phyloP scores from a whole-genome alignment of 352 stramenopile species.

The Phytophthora hibernalis region DNA sequence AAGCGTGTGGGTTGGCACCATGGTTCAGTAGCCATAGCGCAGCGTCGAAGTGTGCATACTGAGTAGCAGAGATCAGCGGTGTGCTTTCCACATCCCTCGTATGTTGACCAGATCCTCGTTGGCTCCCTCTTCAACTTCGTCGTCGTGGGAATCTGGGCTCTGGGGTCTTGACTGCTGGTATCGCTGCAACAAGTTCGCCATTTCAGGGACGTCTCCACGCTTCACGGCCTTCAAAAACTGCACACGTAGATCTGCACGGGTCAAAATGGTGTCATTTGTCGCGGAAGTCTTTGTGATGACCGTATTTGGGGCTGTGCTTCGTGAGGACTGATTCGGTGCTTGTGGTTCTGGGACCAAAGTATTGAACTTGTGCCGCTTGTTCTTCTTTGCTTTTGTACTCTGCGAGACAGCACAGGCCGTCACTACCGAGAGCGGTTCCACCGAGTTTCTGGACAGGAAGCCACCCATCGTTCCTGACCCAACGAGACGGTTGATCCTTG shows the following conservation, averaged over 20 bases:
- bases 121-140: slow-evolving; percentile 26
- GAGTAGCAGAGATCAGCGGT: slow-evolving; percentile 75
- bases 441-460: slow-evolving; percentile 55
- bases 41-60: slow-evolving; percentile 64
- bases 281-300: slow-evolving; percentile 1
- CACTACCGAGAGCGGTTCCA: slow-evolving; percentile 43
- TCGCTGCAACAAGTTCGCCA: slow-evolving; percentile 39
- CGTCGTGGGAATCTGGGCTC: slow-evolving; percentile 12
- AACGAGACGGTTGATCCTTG: slow-evolving; percentile 6
- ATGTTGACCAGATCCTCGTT: slow-evolving; percentile 59
- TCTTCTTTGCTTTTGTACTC: slow-evolving; percentile 27
- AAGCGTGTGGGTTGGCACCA: slow-evolving; percentile 46
- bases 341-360: slow-evolving; percentile 49
- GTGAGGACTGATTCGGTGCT: slow-evolving; percentile 1
- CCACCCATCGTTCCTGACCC: slow-evolving; percentile 46
- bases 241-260: slow-evolving; percentile 57
- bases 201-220: slow-evolving; percentile 50
- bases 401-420: slow-evolving; percentile 19
- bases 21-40: slow-evolving; percentile 65
- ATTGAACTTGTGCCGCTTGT: slow-evolving; percentile 50
- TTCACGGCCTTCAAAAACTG: slow-evolving; percentile 77
- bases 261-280: slow-evolving; percentile 22
- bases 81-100: slow-evolving; percentile 87
- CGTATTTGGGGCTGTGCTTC: slow-evolving; percentile 3
- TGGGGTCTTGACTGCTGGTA: slow-evolving; percentile 22